phyloP scores from a whole-genome alignment of 2,329 filamentous ascomycete genomes.

The Tetracladium maxilliforme region DNA sequence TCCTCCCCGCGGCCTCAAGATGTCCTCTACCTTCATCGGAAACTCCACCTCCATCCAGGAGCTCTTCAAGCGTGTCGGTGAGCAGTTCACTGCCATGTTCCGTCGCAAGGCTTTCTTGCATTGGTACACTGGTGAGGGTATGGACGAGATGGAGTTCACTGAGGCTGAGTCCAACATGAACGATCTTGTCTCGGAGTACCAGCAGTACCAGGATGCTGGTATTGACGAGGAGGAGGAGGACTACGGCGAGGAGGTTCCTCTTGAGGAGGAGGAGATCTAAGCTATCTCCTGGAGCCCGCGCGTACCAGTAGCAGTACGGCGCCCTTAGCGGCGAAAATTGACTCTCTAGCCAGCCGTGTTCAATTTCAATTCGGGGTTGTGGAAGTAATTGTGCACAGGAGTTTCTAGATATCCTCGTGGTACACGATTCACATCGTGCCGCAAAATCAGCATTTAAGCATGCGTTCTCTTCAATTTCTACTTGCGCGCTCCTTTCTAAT shows the following conservation, averaged over 20 bases:
- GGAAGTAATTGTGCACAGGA: too few relatives aligned
- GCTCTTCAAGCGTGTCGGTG: constrained; percentile 99
- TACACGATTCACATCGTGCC: too few relatives aligned
- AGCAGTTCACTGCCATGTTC: constrained; percentile 99
- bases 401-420: too few relatives aligned
- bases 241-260: constrained; percentile 62
- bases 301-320: too few relatives aligned
- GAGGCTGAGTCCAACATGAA: constrained; percentile 99
- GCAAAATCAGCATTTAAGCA: too few relatives aligned
- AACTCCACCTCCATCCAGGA: constrained; percentile 99
- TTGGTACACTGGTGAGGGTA: constrained; percentile 99
- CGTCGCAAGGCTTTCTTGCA: constrained; percentile 99
- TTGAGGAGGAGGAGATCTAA: constrained; percentile 64
- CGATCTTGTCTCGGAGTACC: constrained; percentile 98
- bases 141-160: constrained; percentile 99
- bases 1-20: constrained; percentile 92
- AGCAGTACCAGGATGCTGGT: constrained; percentile 99
- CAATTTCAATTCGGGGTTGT: too few relatives aligned
- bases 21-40: constrained; percentile 97
- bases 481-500: too few relatives aligned
- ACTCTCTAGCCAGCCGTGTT: too few relatives aligned
- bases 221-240: constrained; percentile 96
- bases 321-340: too few relatives aligned
- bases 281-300: too few relatives aligned
- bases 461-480: too few relatives aligned